Percentiles rank a stretch among this genome's conserved stretches.
Conservation (phyloP, 2,329 filamentous ascomycete species). For the Xylaria sp. region DNA sequence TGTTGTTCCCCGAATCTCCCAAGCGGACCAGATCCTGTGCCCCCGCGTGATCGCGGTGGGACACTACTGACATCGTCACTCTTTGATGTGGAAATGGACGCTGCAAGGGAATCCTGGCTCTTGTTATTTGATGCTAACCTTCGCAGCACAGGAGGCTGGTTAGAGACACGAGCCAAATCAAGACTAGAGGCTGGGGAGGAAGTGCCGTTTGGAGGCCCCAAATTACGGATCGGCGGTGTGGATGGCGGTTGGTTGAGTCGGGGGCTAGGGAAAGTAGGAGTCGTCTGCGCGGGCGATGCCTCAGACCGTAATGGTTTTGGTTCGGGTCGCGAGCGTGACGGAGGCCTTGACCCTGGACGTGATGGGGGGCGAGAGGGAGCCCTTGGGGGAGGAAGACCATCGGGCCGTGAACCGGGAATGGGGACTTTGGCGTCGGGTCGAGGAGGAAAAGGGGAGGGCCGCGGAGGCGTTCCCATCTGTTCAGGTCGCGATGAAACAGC, state of each 20-base stretch:
- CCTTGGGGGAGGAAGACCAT: slow-evolving; percentile 39
- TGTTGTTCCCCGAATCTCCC: slow-evolving; percentile 55
- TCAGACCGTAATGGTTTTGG: slow-evolving; percentile 39
- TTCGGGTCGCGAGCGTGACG: slow-evolving; percentile 39
- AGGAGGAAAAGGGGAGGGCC: slow-evolving; percentile 36
- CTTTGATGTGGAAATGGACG: slow-evolving; percentile 58
- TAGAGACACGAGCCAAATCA: slow-evolving; percentile 59
- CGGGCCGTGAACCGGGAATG: slow-evolving; percentile 37
- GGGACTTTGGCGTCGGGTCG: slow-evolving; percentile 32
- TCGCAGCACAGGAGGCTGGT: slow-evolving; percentile 57
- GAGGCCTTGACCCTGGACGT: slow-evolving; percentile 37
- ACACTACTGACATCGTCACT: slow-evolving; percentile 65
- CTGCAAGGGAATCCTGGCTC: slow-evolving; percentile 68
- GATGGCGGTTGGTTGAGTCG: slow-evolving; percentile 44
- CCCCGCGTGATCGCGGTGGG: slow-evolving; percentile 66
- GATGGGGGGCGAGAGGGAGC: slow-evolving; percentile 39
- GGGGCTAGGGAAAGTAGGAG: slow-evolving; percentile 37
- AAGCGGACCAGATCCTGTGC: slow-evolving; percentile 55
- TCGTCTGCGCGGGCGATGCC: slow-evolving; percentile 19
- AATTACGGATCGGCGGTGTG: slow-evolving; percentile 47
- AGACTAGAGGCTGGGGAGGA: slow-evolving; percentile 64
- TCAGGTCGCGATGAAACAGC: slow-evolving; percentile 42
- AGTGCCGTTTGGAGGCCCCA: slow-evolving; percentile 55
- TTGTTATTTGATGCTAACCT: slow-evolving; percentile 63
- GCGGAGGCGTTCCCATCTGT: slow-evolving; percentile 41